A percentile compares a stretch with the other conserved stretches of the same genome.
Conservation (phyloP, 2,329 filamentous ascomycete genomes). For the Sporothrix humicola region DNA sequence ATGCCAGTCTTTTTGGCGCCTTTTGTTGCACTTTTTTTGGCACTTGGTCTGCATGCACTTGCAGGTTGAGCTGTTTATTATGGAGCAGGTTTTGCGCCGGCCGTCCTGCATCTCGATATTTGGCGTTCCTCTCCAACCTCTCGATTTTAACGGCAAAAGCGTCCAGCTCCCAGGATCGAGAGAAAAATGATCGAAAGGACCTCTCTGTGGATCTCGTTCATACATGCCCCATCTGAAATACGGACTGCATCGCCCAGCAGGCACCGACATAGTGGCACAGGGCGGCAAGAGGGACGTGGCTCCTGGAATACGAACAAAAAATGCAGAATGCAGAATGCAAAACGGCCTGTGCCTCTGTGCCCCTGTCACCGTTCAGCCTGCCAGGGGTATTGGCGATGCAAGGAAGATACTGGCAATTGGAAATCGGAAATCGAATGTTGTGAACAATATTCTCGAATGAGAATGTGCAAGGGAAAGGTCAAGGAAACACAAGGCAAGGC, state of each 20-base stretch:
- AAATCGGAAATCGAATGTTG: no score
- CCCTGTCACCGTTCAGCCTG: no score
- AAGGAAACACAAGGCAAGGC: no score
- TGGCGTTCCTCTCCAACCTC: conserved; percentile 12
- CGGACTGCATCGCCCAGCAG: background rate
- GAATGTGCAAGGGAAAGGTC: no score
- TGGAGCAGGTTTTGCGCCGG: background rate
- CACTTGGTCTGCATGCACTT: background rate
- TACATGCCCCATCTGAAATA: background rate
- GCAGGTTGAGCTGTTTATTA: background rate
- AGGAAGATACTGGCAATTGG: no score
- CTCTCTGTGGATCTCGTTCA: background rate
- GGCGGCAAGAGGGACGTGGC: conserved; percentile 17
- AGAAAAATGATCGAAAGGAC: background rate
- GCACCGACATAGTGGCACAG: conserved; percentile 9
- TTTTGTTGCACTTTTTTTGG: no score
- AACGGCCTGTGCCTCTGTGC: no score
- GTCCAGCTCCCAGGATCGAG: no score
- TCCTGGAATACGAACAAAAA: conserved; percentile 2
- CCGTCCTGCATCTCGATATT: conserved; percentile 10
- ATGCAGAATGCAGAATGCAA: background rate
- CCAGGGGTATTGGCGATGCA: no score
- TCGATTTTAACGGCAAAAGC: background rate
- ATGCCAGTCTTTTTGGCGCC: background rate
- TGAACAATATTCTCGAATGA: background rate